These are phyloP conservation scores for Moricandia moricandioides DNA, from an alignment of 345 rosid genomes.

Conservation along the genomic window DNA sequence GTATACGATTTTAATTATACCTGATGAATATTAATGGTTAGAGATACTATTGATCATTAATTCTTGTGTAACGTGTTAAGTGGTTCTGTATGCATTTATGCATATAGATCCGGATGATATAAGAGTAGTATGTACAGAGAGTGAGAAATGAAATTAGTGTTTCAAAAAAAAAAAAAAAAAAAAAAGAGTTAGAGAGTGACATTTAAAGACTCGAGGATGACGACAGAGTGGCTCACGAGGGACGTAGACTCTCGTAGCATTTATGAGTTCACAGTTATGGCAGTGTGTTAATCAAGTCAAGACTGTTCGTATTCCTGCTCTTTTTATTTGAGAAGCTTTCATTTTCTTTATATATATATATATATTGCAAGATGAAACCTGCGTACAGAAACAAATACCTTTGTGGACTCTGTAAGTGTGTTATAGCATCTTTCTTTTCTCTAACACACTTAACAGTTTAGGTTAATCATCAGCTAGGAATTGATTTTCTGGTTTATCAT, in stretches of 20 bases:
- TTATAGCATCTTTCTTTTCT: too few relatives aligned
- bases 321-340: background rate
- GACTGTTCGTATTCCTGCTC: background rate
- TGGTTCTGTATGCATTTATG: background rate
- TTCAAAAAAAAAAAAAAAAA: too few relatives aligned
- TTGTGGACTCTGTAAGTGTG: too few relatives aligned
- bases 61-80: too few relatives aligned
- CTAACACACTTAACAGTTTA: too few relatives aligned
- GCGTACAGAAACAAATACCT: too few relatives aligned
- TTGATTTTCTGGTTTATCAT: too few relatives aligned
- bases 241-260: background rate
- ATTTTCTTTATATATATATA: background rate
- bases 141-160: too few relatives aligned
- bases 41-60: background rate
- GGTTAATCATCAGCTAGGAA: too few relatives aligned
- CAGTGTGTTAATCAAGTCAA: background rate
- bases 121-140: background rate
- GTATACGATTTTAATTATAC: background rate
- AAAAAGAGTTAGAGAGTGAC: too few relatives aligned
- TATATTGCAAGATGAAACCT: too few relatives aligned
- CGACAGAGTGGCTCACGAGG: background rate
- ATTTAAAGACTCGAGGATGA: background rate
- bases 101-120: background rate
- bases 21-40: background rate
- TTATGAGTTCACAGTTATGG: background rate